Percentiles rank a stretch among this genome's conserved stretches.
Evolutionary conservation across 495 filamentous ascomycete species (phyloP).

Genomic region (Tuber brumale): DNA sequence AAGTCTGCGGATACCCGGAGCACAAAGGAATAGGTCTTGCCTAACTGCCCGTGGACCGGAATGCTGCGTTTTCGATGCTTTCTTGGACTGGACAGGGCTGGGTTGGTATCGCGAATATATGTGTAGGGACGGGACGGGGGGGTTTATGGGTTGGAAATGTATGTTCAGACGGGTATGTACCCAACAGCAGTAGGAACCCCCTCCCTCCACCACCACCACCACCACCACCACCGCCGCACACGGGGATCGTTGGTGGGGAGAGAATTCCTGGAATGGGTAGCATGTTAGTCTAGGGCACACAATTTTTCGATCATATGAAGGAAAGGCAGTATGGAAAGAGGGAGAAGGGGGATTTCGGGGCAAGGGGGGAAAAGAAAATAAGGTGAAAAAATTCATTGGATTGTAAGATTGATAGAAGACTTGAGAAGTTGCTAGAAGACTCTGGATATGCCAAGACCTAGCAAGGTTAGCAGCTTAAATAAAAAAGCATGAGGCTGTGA

Average conservation of each 20-base stretch:
- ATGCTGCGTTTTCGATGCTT: conserved; percentile 4
- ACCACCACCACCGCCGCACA: no score
- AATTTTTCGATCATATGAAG: neutral
- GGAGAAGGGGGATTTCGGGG: neutral
- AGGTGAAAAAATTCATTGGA: neutral
- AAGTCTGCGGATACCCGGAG: neutral
- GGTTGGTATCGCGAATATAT: neutral
- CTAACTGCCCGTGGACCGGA: neutral
- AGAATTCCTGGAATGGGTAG: neutral
- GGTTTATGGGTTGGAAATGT: neutral
- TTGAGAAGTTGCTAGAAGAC: conserved; percentile 28
- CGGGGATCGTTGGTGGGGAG: neutral
- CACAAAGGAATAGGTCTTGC: neutral
- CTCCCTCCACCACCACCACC: no score
- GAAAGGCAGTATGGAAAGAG: no score
- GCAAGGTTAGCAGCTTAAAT: conserved; percentile 37
- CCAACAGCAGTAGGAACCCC: neutral
- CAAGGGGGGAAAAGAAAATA: neutral
- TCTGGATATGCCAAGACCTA: conserved; percentile 31
- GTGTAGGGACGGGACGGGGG: neutral
- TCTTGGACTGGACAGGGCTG: neutral
- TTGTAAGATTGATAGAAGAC: conserved; percentile 19
- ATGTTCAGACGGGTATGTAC: neutral
- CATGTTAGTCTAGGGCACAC: neutral
- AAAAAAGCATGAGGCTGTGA: conserved; percentile 36